Base-by-base conservation (phyloP, 331 rosid genomes). In the Arachis monticola region DNA sequence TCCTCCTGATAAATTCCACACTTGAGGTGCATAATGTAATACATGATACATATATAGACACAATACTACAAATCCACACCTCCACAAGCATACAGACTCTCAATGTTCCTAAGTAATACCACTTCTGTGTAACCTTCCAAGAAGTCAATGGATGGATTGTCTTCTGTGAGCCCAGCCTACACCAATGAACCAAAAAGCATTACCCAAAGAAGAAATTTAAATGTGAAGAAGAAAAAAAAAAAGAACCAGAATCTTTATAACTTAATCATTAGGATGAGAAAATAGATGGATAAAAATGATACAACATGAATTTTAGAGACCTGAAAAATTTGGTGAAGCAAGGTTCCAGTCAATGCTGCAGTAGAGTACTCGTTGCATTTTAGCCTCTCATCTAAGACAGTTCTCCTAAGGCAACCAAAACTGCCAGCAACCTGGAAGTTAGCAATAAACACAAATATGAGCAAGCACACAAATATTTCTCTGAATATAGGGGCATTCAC, bases 301-400 rank as follows among this genome's bases (percentile, higher is more conserved):
- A 56, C 46, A 45, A 60, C 35, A 6, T 62, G 74, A 53, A 81
- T 22, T 77, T 79, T 71, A 38, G 11, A 77, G 76, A 89, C 99
- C 99, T 94, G 93, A 78, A 91, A 94, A 74, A 91, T 80, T 83
- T 88, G 96, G 86, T 94, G 97, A 81, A 94, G 85, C 85, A 94
- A 67, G 73, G 95, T 94, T 79, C 99, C 99, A 77, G 73, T 79
- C 72, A 94, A 79, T 59, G 97, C 97, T 68, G 92, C 79, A 75
- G 50, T 80, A 67, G 97, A 90, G 86, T 91, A 72, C 77, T 94
- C 99, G 45, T 76, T 88, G 83, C 14, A 61, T 81, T 82, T 94
- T 70, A 94, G 74, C 83, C 99, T 91, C 85, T 94, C 99, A 67
- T 94, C 96, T 64, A 92, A 87, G 76, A 94, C 95, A 52, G 95